Percentiles rank a stretch among this genome's conserved stretches.
Conservation (phyloP, 2,329 filamentous ascomycete genomes). For the Rhexocercosporidium sp. region DNA sequence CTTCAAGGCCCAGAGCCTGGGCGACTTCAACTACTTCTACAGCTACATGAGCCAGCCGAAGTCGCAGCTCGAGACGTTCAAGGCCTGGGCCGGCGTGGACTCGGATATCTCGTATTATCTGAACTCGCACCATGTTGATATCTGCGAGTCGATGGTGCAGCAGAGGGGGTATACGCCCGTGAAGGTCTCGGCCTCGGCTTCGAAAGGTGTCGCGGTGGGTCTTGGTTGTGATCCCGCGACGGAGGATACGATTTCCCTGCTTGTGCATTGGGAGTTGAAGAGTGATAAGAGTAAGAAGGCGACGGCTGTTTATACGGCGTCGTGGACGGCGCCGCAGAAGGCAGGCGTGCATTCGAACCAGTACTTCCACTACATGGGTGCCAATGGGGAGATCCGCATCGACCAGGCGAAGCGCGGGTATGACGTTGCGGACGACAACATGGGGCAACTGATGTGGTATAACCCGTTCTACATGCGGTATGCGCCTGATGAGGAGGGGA, state of each 20-base stretch:
- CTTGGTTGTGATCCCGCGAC: slow-evolving; percentile 81
- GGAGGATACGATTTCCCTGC: slow-evolving; percentile 90
- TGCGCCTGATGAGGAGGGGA: slow-evolving; percentile 91
- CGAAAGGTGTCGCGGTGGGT: slow-evolving; percentile 77
- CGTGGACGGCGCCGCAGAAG: slow-evolving; percentile 91
- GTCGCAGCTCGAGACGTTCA: slow-evolving; percentile 41
- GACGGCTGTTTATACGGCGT: slow-evolving; percentile 90
- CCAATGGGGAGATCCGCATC: slow-evolving; percentile 82
- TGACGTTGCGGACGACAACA: slow-evolving; percentile 85
- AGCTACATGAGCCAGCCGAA: slow-evolving; percentile 62
- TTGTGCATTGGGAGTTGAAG: slow-evolving; percentile 86
- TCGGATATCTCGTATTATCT: slow-evolving; percentile 96
- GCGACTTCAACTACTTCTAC: slow-evolving; percentile 99
- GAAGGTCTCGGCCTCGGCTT: slow-evolving; percentile 78
- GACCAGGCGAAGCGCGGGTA: slow-evolving; percentile 96
- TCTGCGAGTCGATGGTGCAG: slow-evolving; percentile 90
- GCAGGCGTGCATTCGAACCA: slow-evolving; percentile 97
- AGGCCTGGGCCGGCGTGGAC: slow-evolving; percentile 72
- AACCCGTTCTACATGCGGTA: slow-evolving; percentile 98
- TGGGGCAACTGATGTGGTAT: slow-evolving; percentile 77
- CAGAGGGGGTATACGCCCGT: slow-evolving; percentile 73
- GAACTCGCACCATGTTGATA: slow-evolving; percentile 92
- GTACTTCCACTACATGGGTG: slow-evolving; percentile 93
- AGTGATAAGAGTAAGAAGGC: slow-evolving; percentile 72
- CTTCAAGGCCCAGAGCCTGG: slow-evolving; percentile 75